Evolutionary conservation across 2,329 filamentous ascomycete species (phyloP).

Genomic region (Huntiella savannae): DNA sequence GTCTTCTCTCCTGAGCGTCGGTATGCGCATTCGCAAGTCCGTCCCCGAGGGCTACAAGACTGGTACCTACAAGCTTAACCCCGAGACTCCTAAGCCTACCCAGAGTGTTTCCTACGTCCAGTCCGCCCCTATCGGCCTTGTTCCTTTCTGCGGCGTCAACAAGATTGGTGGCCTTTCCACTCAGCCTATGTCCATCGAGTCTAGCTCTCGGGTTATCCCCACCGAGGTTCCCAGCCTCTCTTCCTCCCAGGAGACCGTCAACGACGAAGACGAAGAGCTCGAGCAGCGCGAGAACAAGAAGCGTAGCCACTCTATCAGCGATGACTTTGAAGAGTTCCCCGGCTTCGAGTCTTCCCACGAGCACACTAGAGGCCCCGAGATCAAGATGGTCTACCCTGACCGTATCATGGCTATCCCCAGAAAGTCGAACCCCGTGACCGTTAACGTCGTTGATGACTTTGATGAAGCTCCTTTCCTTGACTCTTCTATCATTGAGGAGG

Average conservation of each 20-base stretch:
- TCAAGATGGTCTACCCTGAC: constrained; percentile 20
- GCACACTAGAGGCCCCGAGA: constrained; percentile 20
- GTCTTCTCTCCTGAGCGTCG: constrained; percentile 70
- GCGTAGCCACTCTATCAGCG: constrained; percentile 27
- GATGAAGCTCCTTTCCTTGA: constrained; percentile 48
- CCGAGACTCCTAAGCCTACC: constrained; percentile 15
- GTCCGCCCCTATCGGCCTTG: constrained; percentile 37
- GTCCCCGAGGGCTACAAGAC: constrained; percentile 92
- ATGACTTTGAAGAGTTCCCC: constrained; percentile 17
- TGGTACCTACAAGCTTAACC: constrained; percentile 2
- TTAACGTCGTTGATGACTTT: constrained; percentile 32
- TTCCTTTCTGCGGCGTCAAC: constrained; percentile 66
- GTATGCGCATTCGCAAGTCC: constrained; percentile 86
- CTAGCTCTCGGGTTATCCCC: not conserved
- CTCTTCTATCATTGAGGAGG: constrained; percentile 24
- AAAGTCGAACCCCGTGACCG: constrained; percentile 4
- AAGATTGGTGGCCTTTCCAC: constrained; percentile 50
- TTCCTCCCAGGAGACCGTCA: constrained; percentile 35
- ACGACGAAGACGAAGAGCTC: constrained; percentile 17
- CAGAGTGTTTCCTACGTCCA: not conserved
- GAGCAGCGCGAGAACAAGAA: constrained; percentile 19
- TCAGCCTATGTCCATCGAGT: constrained; percentile 29
- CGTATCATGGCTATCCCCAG: constrained; percentile 31
- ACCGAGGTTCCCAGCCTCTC: constrained; percentile 27
- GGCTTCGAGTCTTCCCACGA: not conserved